phyloP scores from a whole-genome alignment of 768 basidiomycete species.

The Rhizopogon vulgaris region DNA sequence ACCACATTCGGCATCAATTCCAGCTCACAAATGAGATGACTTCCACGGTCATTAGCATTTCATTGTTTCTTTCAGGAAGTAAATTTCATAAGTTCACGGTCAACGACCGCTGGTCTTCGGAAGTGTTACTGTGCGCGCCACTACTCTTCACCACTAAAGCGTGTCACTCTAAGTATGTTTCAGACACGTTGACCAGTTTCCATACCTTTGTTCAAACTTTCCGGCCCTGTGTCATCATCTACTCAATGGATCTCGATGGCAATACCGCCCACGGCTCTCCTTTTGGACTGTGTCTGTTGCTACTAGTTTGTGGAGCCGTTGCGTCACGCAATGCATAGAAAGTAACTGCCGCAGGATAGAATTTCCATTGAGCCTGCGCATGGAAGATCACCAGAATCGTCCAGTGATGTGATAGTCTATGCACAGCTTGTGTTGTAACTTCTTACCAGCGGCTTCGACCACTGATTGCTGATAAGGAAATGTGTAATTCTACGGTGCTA shows the following conservation, averaged over 20 bases:
- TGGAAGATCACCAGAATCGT: not conserved
- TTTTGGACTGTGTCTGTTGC: too few species aligned
- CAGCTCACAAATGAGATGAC: not conserved
- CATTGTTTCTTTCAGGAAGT: not conserved
- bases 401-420: too few species aligned
- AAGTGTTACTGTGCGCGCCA: not conserved
- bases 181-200: not conserved
- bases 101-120: not conserved
- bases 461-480: too few species aligned
- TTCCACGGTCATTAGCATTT: not conserved
- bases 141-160: not conserved
- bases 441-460: not conserved
- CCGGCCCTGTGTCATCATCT: not conserved
- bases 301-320: not conserved
- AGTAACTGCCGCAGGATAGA: not conserved
- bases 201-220: not conserved
- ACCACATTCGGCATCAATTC: not conserved
- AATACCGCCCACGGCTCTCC: not conserved
- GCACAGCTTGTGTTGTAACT: not conserved
- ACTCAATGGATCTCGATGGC: not conserved
- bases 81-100: not conserved
- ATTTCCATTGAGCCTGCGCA: not conserved
- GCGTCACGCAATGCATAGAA: not conserved
- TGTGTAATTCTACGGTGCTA: too few species aligned
- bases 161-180: not conserved